Conservation (phyloP, 139 green algal genomes). For the Chlamydomonas schloesseri region DNA sequence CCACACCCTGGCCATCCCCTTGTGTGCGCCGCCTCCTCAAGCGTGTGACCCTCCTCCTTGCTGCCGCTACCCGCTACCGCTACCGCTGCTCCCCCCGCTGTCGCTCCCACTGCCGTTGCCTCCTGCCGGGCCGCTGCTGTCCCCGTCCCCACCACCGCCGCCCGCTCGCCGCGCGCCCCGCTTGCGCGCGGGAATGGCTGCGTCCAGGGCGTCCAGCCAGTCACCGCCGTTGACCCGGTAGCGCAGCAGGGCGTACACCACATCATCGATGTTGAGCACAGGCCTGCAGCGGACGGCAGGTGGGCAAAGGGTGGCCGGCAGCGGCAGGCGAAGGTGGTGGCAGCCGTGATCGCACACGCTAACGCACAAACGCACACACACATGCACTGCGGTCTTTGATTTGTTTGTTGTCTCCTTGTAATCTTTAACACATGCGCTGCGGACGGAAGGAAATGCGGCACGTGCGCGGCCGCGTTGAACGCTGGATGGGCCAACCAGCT, state of each 20-base stretch:
- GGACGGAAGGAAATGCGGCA: too few relatives aligned
- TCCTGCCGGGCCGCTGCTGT: not conserved
- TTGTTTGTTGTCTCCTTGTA: too few relatives aligned
- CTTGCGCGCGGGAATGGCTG: slow-evolving; percentile 44
- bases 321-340: not conserved
- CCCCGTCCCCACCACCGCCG: not conserved
- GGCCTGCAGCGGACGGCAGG: slow-evolving; percentile 3
- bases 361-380: too few relatives aligned
- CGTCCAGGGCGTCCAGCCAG: slow-evolving; percentile 43
- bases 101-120: not conserved
- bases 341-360: not conserved
- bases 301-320: not conserved
- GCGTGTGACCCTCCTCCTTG: too few relatives aligned
- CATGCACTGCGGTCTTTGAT: too few relatives aligned
- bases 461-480: too few relatives aligned
- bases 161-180: not conserved
- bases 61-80: too few relatives aligned
- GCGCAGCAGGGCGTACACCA: slow-evolving; percentile 50
- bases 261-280: slow-evolving; percentile 50
- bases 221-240: slow-evolving; percentile 9
- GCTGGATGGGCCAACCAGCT: too few relatives aligned
- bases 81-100: not conserved
- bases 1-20: too few relatives aligned
- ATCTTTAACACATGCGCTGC: too few relatives aligned
- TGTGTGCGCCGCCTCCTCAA: too few relatives aligned